Base-by-base conservation (phyloP, 805 yeast species). In the Candida chauliodis region DNA sequence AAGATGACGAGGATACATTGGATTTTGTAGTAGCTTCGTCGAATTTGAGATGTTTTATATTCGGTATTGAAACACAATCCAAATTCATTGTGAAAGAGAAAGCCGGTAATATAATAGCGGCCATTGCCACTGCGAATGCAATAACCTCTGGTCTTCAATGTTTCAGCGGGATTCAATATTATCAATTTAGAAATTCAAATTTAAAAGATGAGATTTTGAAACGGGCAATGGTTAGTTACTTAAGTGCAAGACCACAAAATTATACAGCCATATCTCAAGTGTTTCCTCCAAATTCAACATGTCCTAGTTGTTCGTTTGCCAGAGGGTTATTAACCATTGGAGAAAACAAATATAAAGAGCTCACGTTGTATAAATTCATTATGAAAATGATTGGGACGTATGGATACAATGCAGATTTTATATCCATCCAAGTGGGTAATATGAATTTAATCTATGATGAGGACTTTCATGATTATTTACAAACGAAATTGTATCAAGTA, bases 91-190 rank as follows among this genome's bases (percentile, higher is more conserved):
- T 85, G 44, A 93, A 93, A 57, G 95, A 85, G 52, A 89, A 91
- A 46, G 99, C 99, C 0, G 99, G 99, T 5, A 93, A 91, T 59
- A 93, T 93, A 51, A 93, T 93, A 28, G 99, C 99, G 0, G 99
- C 99, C 0, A 90, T 95, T 49, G 98, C 99, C 5, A 93, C 99
- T 1, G 91, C 97, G 3, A 93, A 93, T 58, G 98, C 99, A 1
- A 82, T 93, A 10, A 81, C 93, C 49, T 89, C 96, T 0, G 99
- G 99, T 0, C 75, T 88, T 48, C 83, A 93, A 11, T 81, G 89
- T 3, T 56, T 91, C 27, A 78, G 82, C 26, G 84, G 95, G 0
- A 61, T 89, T 33, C 75, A 56, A 57, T 78, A 38, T 51, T 83
- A 64, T 47, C 50, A 58, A 20, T 69, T 76, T 29, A 54, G 40